Evolutionary conservation across 2,329 filamentous ascomycete genomes (phyloP), one percentile per base, ranked within the genome.

Genomic region (Fusarium sp.): DNA sequence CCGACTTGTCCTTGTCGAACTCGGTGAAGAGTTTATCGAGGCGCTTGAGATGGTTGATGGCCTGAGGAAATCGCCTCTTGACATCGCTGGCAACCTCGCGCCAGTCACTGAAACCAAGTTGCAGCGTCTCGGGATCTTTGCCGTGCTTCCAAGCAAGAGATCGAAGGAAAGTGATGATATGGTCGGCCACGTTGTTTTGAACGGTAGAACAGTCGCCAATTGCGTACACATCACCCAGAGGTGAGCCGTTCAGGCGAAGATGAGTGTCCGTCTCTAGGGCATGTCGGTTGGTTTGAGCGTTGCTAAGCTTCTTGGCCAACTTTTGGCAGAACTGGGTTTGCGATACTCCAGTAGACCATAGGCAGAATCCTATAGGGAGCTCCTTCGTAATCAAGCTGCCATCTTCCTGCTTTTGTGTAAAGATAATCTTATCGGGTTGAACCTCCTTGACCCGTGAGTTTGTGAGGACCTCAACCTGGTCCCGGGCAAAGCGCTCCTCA

Each of bases 151-250:
- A 98, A 11, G 97, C 95, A 3, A 97, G 88, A 18, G 92, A 94
- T 71, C 95, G 95, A 13, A 99, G 89, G 84, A 98, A 99, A 23
- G 91, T 93, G 57, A 98, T 89, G 77, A 99, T 92, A 84, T 98
- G 93, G 80, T 97, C 94, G 4, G 95, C 94, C 2, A 98, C 88
- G 77, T 99, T 99, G 86, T 99, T 99, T 81, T 99, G 97, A 0
- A 99, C 96, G 0, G 97, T 99, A 8, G 94, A 89, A 85, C 97
- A 98, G 84, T 99, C 97, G 16, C 97, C 97, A 72, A 99, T 95
- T 57, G 95, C 95, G 80, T 99, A 99, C 25, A 99, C 95, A 71
- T 98, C 96, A 41, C 97, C 97, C 0, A 98, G 85, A 0, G 97
- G 97, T 0, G 97, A 91, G 63, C 97, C 97, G 69, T 93, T 94